phyloP scores from a whole-genome alignment of 2,329 filamentous ascomycete species.

The Zymoseptoria passerinii region DNA sequence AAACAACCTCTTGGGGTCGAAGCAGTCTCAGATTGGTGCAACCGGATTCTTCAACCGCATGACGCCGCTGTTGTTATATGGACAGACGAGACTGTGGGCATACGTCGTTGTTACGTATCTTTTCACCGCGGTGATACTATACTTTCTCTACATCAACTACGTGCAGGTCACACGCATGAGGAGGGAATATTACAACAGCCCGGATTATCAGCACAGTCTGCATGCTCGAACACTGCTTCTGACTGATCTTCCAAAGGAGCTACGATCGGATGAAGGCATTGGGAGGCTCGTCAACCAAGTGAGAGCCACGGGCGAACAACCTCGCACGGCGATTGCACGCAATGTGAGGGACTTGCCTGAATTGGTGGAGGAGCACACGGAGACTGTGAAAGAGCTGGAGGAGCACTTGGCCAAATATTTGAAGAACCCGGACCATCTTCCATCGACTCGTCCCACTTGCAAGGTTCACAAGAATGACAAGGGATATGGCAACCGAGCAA shows the following conservation, averaged over 20 bases:
- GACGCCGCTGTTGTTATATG: conserved; percentile 45
- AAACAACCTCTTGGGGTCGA: conserved; percentile 48
- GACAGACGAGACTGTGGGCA: conserved; percentile 45
- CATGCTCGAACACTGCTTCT: conserved; percentile 64
- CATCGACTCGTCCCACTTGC: conserved; percentile 67
- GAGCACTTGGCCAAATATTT: conserved; percentile 80
- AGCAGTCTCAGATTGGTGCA: conserved; percentile 16
- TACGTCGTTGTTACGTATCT: conserved; percentile 52
- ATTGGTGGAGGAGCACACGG: conserved; percentile 75
- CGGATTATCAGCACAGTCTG: conserved; percentile 80
- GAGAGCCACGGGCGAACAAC: conserved; percentile 68
- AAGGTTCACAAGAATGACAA: conserved; percentile 72
- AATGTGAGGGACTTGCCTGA: conserved; percentile 86
- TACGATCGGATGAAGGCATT: conserved; percentile 77
- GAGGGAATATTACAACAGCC: conserved; percentile 70
- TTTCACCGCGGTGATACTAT: conserved; percentile 66
- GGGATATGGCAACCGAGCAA: conserved; percentile 45
- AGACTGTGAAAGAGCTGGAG: conserved; percentile 74
- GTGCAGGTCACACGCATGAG: conserved; percentile 61
- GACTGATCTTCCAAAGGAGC: conserved; percentile 72
- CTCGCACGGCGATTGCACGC: conserved; percentile 73
- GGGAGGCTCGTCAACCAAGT: conserved; percentile 72
- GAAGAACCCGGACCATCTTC: conserved; percentile 74
- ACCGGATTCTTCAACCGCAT: conserved; percentile 46
- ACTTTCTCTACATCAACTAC: conserved; percentile 89